phyloP scores from a whole-genome alignment of 2,329 filamentous ascomycete species.

The Pleoardoris graminearum region DNA sequence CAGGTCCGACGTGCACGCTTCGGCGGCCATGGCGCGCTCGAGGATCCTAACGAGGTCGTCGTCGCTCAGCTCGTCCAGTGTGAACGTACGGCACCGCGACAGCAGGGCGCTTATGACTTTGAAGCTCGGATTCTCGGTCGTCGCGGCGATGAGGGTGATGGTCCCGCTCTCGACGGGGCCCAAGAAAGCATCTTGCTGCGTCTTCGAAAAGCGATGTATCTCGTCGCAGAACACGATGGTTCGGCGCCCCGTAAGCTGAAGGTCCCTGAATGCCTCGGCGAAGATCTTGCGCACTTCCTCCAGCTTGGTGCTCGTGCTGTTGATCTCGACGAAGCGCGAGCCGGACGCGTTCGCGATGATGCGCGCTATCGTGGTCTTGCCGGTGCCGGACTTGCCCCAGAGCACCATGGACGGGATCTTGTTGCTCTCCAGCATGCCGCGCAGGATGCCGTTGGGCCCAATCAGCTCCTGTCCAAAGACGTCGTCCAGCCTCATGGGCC shows the following conservation, averaged over 20 bases:
- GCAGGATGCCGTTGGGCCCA: constrained; percentile 78
- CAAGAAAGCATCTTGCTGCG: constrained; percentile 93
- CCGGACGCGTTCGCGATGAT: constrained; percentile 83
- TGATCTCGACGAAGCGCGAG: constrained; percentile 91
- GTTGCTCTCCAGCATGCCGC: constrained; percentile 82
- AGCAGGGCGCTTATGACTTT: constrained; percentile 86
- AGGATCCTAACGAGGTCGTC: constrained; percentile 76
- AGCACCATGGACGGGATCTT: constrained; percentile 93
- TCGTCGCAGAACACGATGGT: constrained; percentile 99
- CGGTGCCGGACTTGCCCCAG: constrained; percentile 81
- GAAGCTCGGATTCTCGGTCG: constrained; percentile 96
- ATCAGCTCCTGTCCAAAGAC: constrained; percentile 92
- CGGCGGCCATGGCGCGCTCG: constrained; percentile 69
- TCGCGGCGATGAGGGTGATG: constrained; percentile 90
- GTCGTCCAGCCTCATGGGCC: constrained; percentile 79
- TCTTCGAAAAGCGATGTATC: constrained; percentile 88
- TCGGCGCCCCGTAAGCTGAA: constrained; percentile 78
- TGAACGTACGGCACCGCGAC: constrained; percentile 89
- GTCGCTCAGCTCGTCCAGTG: constrained; percentile 72
- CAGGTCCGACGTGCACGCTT: constrained; percentile 60
- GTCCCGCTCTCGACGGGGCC: constrained; percentile 89
- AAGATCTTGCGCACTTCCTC: constrained; percentile 93
- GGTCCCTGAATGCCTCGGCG: constrained; percentile 77
- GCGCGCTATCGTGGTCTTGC: constrained; percentile 89
- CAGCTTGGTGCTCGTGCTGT: constrained; percentile 86